Evolutionary conservation across 345 rosid genomes (phyloP).

Genomic region (Salix koriyanagi): DNA sequence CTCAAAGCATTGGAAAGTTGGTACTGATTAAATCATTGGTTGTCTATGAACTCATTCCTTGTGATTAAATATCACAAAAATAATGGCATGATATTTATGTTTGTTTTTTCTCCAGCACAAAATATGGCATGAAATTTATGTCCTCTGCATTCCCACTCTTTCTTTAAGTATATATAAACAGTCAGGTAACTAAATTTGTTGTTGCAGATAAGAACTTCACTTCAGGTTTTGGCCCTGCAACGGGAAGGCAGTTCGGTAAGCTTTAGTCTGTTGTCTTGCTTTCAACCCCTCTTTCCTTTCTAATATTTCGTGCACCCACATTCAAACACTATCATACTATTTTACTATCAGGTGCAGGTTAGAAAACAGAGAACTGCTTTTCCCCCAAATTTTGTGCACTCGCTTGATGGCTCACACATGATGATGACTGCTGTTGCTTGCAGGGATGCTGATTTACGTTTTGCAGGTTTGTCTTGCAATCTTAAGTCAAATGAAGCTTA

Average conservation of each 20-base stretch:
- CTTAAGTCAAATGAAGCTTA: not conserved
- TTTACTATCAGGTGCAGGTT: slow-evolving; percentile 53
- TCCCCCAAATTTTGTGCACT: slow-evolving; percentile 96
- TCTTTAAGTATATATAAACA: not conserved
- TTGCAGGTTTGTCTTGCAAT: slow-evolving; percentile 63
- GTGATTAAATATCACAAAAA: not conserved
- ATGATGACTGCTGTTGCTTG: slow-evolving; percentile 99
- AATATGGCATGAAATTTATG: not conserved
- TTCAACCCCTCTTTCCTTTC: slow-evolving; percentile 3
- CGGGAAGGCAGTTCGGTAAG: slow-evolving; percentile 80
- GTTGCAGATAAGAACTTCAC: slow-evolving; percentile 85
- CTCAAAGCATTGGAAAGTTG: not conserved
- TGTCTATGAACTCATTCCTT: not conserved
- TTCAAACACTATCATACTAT: not conserved
- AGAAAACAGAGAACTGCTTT: slow-evolving; percentile 95
- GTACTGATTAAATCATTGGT: not conserved
- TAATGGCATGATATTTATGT: not conserved
- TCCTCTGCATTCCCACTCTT: not conserved
- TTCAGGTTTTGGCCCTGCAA: slow-evolving; percentile 85
- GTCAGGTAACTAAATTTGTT: slow-evolving; percentile 17
- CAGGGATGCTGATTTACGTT: slow-evolving; percentile 73
- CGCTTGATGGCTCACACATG: slow-evolving; percentile 97
- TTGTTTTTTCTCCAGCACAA: slow-evolving; percentile 3
- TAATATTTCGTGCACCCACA: not conserved
- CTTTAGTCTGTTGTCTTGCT: slow-evolving; percentile 9